phyloP scores from a whole-genome alignment of 495 filamentous ascomycete species.

The Cetradonia linearis region DNA sequence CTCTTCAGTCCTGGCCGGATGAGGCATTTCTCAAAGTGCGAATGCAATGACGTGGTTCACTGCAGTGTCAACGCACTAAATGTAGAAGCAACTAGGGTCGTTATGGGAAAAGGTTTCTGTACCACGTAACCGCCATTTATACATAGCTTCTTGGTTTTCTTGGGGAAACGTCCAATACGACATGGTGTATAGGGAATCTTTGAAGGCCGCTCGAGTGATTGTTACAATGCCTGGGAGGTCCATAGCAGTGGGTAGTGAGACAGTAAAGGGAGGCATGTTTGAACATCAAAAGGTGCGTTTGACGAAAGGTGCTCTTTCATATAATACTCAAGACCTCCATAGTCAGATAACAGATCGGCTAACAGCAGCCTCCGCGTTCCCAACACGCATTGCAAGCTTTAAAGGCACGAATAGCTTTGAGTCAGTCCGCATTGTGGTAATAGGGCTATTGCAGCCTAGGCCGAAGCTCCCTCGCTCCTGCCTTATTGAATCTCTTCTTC shows the following conservation, averaged over 20 bases:
- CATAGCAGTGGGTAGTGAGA: neutral
- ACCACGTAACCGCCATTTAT: constrained; percentile 7
- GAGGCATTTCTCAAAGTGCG: constrained; percentile 13
- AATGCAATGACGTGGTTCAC: constrained; percentile 8
- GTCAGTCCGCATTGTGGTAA: no score
- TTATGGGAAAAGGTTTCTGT: neutral
- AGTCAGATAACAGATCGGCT: no score
- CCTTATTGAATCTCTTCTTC: no score
- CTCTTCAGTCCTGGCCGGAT: neutral
- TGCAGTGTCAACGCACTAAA: constrained; percentile 9
- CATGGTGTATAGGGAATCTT: neutral
- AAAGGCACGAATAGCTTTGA: no score
- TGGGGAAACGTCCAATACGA: constrained; percentile 13
- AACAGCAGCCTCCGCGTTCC: no score
- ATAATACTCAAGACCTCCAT: neutral
- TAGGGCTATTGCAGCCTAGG: no score
- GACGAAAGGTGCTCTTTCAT: neutral
- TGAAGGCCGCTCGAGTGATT: constrained; percentile 5
- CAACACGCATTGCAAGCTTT: no score
- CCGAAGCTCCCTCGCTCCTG: no score
- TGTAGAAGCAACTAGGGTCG: constrained; percentile 5
- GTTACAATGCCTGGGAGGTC: constrained; percentile 10
- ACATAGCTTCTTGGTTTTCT: constrained; percentile 7
- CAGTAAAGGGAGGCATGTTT: neutral
- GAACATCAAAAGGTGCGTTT: neutral